Percentiles rank a stretch among this genome's conserved stretches.
These are phyloP conservation scores for Colletotrichum horii DNA, from an alignment of 2,329 filamentous ascomycete species.

Conservation along the genomic window DNA sequence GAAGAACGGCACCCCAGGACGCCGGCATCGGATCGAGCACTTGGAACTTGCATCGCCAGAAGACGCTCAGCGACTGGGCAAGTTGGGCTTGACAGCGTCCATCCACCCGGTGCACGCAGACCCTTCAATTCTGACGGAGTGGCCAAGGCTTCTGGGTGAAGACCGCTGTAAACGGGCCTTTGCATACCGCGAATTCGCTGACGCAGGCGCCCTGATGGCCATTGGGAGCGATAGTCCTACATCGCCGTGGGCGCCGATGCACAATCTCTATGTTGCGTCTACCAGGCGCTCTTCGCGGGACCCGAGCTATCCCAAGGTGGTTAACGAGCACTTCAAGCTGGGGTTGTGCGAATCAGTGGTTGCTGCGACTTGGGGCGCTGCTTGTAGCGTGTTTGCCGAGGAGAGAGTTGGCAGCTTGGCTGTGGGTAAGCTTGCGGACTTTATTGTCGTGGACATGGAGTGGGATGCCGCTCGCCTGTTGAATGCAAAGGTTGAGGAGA, in stretches of 20 bases:
- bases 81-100: slow-evolving; percentile 64
- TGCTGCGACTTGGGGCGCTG: slow-evolving; percentile 59
- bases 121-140: slow-evolving; percentile 65
- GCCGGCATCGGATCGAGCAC: slow-evolving; percentile 69
- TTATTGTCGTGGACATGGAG: slow-evolving; percentile 56
- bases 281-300: slow-evolving; percentile 61
- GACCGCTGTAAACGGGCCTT: slow-evolving; percentile 63
- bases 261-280: slow-evolving; percentile 64
- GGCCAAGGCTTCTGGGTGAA: slow-evolving; percentile 61
- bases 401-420: slow-evolving; percentile 56
- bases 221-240: slow-evolving; percentile 66
- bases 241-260: slow-evolving; percentile 58
- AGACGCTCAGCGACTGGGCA: slow-evolving; percentile 62
- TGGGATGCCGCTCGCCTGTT: slow-evolving; percentile 53
- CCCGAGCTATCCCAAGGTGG: slow-evolving; percentile 41
- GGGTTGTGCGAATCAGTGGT: slow-evolving; percentile 58
- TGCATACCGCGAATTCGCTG: slow-evolving; percentile 66
- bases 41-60: slow-evolving; percentile 61
- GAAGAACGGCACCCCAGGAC: slow-evolving; percentile 43
- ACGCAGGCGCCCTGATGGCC: slow-evolving; percentile 58
- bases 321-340: slow-evolving; percentile 60
- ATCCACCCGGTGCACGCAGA: slow-evolving; percentile 65
- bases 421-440: slow-evolving; percentile 61
- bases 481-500: slow-evolving; percentile 51
- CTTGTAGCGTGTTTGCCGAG: slow-evolving; percentile 65